Base-by-base conservation (phyloP, 2,329 filamentous ascomycete species). In the Aspergillus brunneoviolaceus region DNA sequence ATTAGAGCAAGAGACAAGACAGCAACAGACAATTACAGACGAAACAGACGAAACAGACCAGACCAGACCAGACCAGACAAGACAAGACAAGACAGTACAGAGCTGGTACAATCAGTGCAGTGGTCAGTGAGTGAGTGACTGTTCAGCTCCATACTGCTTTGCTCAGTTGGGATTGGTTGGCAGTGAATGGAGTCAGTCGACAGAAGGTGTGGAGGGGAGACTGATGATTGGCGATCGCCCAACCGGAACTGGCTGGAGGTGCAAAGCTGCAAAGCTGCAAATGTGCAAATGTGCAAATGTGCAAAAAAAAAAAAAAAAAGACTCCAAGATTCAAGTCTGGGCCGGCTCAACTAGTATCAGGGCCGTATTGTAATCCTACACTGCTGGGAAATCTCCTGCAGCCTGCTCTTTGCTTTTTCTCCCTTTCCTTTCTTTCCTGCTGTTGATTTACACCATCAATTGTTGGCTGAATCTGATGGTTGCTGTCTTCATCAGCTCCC, bases 181-280 rank as follows among this genome's bases (percentile, higher is more conserved):
- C 51, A 35, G 59, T 58, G 55, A 54, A 45, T 45, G 39, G 48
- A 58, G 63, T 54, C 58, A 60, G 60, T 52, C 53, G 54, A 45
- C 39, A 54, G 60, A 62, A 60, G 63, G 60, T 60, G 62, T 64
- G 61, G 54, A 55, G 51, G 58, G 58, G 11, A 23, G 48, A 9
- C 51, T 19, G 51, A 53, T 65, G 57, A 69, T 67, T 69, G 66
- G 66, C 59, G 65, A 66, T 67, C 62, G 55, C 57, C 60, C 51
- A 35, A 50, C 60, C 63, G 63, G 60, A 64, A 63, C 65, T 63
- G 62, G 42, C 61, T 61, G 58, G 60, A 61, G 45, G 27, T 31
- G 58, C 39, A 25, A 12, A 51, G 27, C 2, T 29, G 27, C 27
- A 29, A 29, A 29, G 27, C 7, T 35, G 29, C 33, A 35, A 35